Evolutionary conservation across 1,284 basidiomycete genomes (phyloP), one percentile per base, ranked within the genome.

Genomic region (Salmacisia buchloeana): DNA sequence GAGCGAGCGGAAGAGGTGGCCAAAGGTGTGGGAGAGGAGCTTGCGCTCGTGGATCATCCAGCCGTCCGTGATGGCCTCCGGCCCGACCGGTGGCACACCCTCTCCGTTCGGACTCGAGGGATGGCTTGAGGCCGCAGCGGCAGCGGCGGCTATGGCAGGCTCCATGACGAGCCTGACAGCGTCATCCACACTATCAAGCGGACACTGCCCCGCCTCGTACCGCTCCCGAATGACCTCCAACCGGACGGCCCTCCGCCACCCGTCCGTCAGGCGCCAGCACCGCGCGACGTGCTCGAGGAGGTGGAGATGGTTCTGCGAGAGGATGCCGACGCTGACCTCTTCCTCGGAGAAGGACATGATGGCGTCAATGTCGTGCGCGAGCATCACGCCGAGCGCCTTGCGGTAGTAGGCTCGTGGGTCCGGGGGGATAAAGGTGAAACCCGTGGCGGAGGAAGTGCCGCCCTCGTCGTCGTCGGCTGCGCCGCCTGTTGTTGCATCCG

Each of bases 271-370:
- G 61, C 94, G 84, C 96, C 96, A 97, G 45, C 91, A 85, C 63
- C 88, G 75, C 1, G 92, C 92, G 73, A 92, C 94, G 75, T 94
- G 90, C 61, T 88, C 87, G 65, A 97, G 86, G 36, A 98, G 82
- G 63, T 91, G 88, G 49, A 91, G 84, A 78, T 97, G 92, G 18
- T 85, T 77, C 0, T 85, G 76, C 0, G 91, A 92, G n/a, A 99
- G 82, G 62, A 99, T 97, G 10, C 91, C 91, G 34, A 98, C 82
- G 0, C 92, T 92, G 2, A 99, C 94, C 81, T 98, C 93, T 72
- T 93, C 91, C 71, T 97, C 94, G 35, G 92, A 89, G 36, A 97
- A 87, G 52, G 89, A 88, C 64, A 89, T 84, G 88, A 98, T 93
- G 38, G 88, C 86, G 75, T 94, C 91, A 58, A 98, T 83, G 80